Base-by-base conservation (phyloP, 2,329 filamentous ascomycete genomes). In the Byssoonygena ceratinophila region DNA sequence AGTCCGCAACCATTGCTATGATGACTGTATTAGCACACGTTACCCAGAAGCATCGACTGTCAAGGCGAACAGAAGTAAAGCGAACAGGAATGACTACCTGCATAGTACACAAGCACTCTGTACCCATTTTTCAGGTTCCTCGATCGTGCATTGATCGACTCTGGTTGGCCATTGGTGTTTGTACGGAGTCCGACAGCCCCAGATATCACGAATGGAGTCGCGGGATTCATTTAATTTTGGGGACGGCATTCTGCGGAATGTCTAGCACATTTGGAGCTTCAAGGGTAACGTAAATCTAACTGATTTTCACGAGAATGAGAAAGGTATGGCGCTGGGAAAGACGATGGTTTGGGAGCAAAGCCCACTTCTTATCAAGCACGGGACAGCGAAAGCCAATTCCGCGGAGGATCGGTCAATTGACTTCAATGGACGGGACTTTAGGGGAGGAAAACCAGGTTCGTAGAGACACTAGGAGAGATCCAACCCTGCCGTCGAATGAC, bases 101-200 rank as follows among this genome's bases (percentile, higher is more conserved):
- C 67, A 69, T 16, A 69, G 58, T 7, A 68, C 64, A 59, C 66
- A 70, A 1, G 67, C 67, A 55, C 66, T 68, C 53, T 68, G 66
- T 3, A 69, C 66, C 67, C 67, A 70, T 59, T 63, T 63, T 2
- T 70, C 66, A 0, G 65, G 65, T 32, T 64, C 61, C 23, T 69
- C 66, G 14, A 64, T 59, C 36, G 53, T 54, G 6, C 60, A 58
- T 20, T 51, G 40, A 52, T 70, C 67, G 3, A 64, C 59, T 37
- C 67, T 54, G 0, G 59, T 59, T 0, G 66, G 66, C 66, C 67
- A 69, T 40, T 66, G 55, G 40, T 66, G 60, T 48, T 65, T 64
- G 53, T 65, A 69, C 0, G 66, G 65, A 2, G 61, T 65, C 12
- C 65, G 59, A 9, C 56, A 51, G 6, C 63, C 64, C 62, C 62